phyloP scores from a whole-genome alignment of 2,329 filamentous ascomycete species.

The Colletotrichum sp. region DNA sequence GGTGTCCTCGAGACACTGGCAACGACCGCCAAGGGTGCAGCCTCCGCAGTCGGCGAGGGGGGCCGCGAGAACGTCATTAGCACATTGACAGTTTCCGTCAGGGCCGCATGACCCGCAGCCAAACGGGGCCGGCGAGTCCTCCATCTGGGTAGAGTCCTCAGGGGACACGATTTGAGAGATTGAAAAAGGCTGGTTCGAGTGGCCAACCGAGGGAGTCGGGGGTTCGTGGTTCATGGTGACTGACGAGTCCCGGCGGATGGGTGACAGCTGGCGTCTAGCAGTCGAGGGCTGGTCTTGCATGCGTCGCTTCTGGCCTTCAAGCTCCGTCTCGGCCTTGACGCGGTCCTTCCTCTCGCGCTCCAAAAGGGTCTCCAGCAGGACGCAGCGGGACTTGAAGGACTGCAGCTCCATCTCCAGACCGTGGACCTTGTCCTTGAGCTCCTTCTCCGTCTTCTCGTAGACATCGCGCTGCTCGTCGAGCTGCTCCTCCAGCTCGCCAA shows the following conservation, averaged over 20 bases:
- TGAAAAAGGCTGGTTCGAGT: constrained; percentile 51
- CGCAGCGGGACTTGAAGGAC: constrained; percentile 66
- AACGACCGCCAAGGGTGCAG: constrained; percentile 67
- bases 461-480: constrained; percentile 65
- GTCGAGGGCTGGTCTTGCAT: constrained; percentile 5
- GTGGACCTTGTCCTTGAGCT: constrained; percentile 61
- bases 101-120: constrained; percentile 63
- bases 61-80: constrained; percentile 62
- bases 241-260: constrained; percentile 8
- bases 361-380: constrained; percentile 67
- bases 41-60: constrained; percentile 66
- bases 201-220: constrained; percentile 32
- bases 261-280: constrained; percentile 28
- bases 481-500: constrained; percentile 76
- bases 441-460: constrained; percentile 62
- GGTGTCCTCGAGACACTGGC: constrained; percentile 69
- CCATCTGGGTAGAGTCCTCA: constrained; percentile 45
- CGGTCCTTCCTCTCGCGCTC: constrained; percentile 61
- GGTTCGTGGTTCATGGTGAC: constrained; percentile 16
- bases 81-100: constrained; percentile 61
- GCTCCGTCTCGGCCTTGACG: constrained; percentile 46
- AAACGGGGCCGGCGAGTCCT: constrained; percentile 37
- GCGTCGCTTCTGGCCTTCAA: constrained; percentile 31
- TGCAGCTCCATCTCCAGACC: constrained; percentile 70
- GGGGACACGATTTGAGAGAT: constrained; percentile 65